Evolutionary conservation across 2,329 filamentous ascomycete species (phyloP), one percentile per base, ranked within the genome.

Genomic region (Aspergillus quadrilineatus): DNA sequence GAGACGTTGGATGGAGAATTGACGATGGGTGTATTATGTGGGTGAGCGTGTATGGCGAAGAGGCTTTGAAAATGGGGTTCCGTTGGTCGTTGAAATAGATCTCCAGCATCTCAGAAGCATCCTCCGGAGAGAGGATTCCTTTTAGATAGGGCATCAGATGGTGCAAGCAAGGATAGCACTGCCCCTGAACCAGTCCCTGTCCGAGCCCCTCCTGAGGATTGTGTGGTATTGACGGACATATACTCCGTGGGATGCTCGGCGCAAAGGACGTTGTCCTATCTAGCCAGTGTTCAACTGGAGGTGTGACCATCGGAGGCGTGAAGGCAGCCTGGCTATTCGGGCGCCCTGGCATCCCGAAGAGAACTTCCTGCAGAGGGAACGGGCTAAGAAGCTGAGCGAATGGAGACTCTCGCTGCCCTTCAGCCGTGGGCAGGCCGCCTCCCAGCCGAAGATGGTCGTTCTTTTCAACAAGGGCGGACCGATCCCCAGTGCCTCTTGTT

Each of bases 41-140:
- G 2, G 53, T 50, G 15, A 56, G 28, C 1, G 47, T 49, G 32
- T 56, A 56, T 12, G 53, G 53, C 9, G 53, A 56, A 2, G 53
- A 46, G 5, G 53, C 53, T 29, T 56, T 56, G 47, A 56, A 56
- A 12, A 56, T 56, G 5, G 53, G 53, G 14, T 56, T 56, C 43
- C 53, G 41, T 41, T 50, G 53, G n/a, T 56, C 53, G 26, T 56
- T 56, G 15, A 56, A 56, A 32, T 56, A 56, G 10, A 56, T 56
- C 42, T 56, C 53, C 6, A 56, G 53, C 53, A 56, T 56, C 42
- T 56, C 53, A 2, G 53, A 50, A 2, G 53, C 53, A 30, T 56
- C 53, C 4, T 32, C 44, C 6, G 53, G 30, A 2, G 53, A 42
- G 4, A 56, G 26, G 12, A 56, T 51, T 2, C 47, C 47, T 4